Percentiles rank a stretch among this genome's conserved stretches.
Evolutionary conservation across 768 basidiomycete genomes (phyloP).

Genomic region (Trametes cingulata): DNA sequence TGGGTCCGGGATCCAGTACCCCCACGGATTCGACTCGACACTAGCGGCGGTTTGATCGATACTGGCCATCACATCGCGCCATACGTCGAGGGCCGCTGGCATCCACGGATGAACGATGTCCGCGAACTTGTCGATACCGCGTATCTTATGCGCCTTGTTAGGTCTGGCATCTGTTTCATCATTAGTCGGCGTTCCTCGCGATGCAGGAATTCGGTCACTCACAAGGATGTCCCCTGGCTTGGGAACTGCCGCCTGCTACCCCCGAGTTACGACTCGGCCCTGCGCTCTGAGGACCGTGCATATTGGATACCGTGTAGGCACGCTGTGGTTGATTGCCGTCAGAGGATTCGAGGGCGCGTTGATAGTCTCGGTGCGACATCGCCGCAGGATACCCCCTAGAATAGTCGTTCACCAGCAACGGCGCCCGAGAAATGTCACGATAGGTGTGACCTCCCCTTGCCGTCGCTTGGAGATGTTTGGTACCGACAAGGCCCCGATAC

Average conservation of each 20-base stretch:
- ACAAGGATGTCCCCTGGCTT: no score
- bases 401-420: not conserved
- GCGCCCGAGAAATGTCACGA: not conserved
- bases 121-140: not conserved
- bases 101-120: not conserved
- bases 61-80: not conserved
- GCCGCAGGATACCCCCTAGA: not conserved
- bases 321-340: not conserved
- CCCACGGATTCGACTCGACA: no score
- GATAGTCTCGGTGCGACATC: not conserved
- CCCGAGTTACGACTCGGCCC: no score
- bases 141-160: not conserved
- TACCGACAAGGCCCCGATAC: not conserved
- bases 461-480: not conserved
- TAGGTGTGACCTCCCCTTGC: not conserved
- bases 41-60: no score
- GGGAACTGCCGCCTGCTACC: no score
- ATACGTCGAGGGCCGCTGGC: not conserved
- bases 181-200: no score
- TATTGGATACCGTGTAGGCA: not conserved
- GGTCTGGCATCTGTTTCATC: not conserved
- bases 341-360: not conserved
- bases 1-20: conserved; percentile 1
- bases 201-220: no score
- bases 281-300: no score